Base-by-base conservation (phyloP, 331 rosid species). In the Quercus phellos region DNA sequence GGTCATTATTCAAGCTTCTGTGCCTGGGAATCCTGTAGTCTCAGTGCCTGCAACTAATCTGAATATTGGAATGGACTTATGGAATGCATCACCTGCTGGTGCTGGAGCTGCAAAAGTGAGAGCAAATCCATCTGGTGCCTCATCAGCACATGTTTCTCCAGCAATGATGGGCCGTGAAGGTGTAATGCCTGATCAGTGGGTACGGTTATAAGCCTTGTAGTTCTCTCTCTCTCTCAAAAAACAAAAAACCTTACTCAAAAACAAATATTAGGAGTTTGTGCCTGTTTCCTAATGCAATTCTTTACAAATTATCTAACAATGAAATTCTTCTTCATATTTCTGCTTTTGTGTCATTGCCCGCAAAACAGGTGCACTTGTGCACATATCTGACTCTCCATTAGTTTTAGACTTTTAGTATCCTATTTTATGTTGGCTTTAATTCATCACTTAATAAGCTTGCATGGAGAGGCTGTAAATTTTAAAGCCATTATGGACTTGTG, bases 61-160 rank as follows among this genome's bases (percentile, higher is more conserved):
- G 81, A 94, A 94, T 84, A 92, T 94, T 1, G 96, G 98, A 78
- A 94, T 92, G 94, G 98, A 94, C 80, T 85, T 94, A 26, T 92
- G 99, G 99, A 94, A 90, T 82, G 84, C 91, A 34, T 75, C 93
- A 59, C 42, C 89, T 76, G 92, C 84, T 53, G 82, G 82, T 29
- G 58, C 89, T 0, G 98, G 89, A 58, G 88, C 85, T 71, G 83
- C 86, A 24, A 92, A 94, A 84, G 63, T 85, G 78, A 87, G 97
- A 88, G 84, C 82, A 29, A 90, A 80, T 61, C 89, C 80, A 17
- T 78, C 94, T 16, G 95, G 83, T 17, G 84, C 87, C 50, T 64
- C 96, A 0, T 86, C 89, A 14, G 78, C 81, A 14, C 79, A 74
- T 72, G 85, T 76, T 21, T 74, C 91, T 66, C 55, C 83, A 18